A percentile compares a stretch with the other conserved stretches of the same genome.
Conservation (phyloP, 2,329 filamentous ascomycete genomes). For the Xylariaceae sp. region DNA sequence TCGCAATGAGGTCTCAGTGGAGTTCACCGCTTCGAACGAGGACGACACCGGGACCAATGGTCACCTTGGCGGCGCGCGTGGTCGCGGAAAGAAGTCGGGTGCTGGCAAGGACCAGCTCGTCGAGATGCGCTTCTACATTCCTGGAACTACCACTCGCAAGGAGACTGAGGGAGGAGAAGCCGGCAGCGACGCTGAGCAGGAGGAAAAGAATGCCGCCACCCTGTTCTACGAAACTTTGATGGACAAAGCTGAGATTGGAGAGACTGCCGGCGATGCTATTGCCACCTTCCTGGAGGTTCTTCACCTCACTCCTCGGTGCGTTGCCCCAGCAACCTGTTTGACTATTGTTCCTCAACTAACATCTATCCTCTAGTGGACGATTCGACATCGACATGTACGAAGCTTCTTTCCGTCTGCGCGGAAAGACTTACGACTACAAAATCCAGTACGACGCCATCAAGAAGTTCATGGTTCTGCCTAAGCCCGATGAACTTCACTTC, state of each 20-base stretch:
- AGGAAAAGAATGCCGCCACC: conserved; percentile 91
- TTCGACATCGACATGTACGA: conserved; percentile 99
- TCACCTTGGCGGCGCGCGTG: conserved; percentile 65
- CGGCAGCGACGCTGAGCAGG: conserved; percentile 60
- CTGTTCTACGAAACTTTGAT: conserved; percentile 98
- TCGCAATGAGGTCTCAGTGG: conserved; percentile 94
- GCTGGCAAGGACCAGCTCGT: conserved; percentile 89
- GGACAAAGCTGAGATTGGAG: conserved; percentile 97
- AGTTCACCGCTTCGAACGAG: conserved; percentile 72
- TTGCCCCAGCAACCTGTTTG: conserved; percentile 1
- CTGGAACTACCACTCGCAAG: conserved; percentile 77
- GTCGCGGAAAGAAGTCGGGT: conserved; percentile 80
- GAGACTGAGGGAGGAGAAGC: conserved; percentile 69
- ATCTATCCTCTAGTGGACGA: conserved; percentile 63
- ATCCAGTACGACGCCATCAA: conserved; percentile 97
- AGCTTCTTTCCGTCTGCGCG: conserved; percentile 89
- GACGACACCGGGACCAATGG: conserved; percentile 69
- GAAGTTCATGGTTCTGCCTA: conserved; percentile 97
- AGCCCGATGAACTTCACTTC: conserved; percentile 95
- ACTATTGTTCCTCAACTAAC: conserved; percentile 10
- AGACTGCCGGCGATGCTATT: conserved; percentile 97
- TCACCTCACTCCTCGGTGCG: conserved; percentile 86
- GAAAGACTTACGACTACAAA: conserved; percentile 99
- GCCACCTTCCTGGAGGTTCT: conserved; percentile 95
- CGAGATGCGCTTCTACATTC: conserved; percentile 98